Base-by-base conservation (phyloP, 129 eudicot genomes). In the Ambrosia trifida region DNA sequence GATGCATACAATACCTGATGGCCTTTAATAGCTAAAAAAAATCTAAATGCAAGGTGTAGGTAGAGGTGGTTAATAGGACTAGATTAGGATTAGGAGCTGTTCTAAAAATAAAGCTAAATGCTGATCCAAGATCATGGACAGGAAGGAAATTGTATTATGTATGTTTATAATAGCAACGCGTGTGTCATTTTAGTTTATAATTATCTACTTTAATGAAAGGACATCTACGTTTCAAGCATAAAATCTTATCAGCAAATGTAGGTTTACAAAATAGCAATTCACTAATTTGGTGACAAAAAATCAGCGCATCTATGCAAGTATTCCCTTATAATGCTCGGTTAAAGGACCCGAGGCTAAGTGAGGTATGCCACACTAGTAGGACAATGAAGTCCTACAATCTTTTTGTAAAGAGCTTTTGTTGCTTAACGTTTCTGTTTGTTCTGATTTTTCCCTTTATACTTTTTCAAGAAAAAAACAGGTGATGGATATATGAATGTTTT, bases 401-500 rank as follows among this genome's bases (percentile, higher is more conserved):
- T 31, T 32, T 61, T 33, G 20, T 61, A 14, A 31, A 61, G 28
- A 16, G 14, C 4, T 35, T 59, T 62, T 62, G 3, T 36, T 33
- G 38, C 46, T 62, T 24, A 4, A 33, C 50, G 32, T 33, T 17
- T 51, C 3, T 32, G 10, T 11, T n/a, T 4, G 9, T 20, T 32
- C n/a, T 16, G 24, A 44, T n/a, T 11, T 72, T 46, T 60, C 18
- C 31, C 30, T 1, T 28, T 43, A 45, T 41, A 19, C 38, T 35
- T 4, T 45, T 18, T 7, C 33, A n/a, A 16, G 35, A 38, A 54
- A 53, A 56, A 4, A 33, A 24, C 28, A 35, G 73, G 73, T 69
- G 24, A 20, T 46, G 24, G 14, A 18, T 63, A 64, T 63, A 54
- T 73, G 77, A 36, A 73, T 72, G 13, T 62, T 61, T 44, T 58